Base-by-base conservation (phyloP, 495 filamentous ascomycete species). In the Aspergillus olivimuriae region DNA sequence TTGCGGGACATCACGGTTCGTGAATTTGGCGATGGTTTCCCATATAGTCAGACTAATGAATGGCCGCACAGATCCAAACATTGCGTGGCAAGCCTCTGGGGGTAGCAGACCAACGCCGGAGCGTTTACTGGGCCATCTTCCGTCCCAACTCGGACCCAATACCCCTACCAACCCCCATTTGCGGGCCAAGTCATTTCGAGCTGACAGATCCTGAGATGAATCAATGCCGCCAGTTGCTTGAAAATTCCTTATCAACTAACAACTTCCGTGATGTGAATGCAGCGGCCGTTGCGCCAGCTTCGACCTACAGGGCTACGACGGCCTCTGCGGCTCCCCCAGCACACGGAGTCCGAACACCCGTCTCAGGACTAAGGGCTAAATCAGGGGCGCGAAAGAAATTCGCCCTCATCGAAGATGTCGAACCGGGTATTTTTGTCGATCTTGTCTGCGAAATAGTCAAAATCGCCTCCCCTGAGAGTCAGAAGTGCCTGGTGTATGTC, bases 391-490 rank as follows among this genome's bases (percentile, higher is more conserved):
- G 52, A 33, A 50, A 74, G 3, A 88, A 84, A 42, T 83, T 84
- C 48, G 61, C 68, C 24, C 68, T 84, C 1, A 67, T 96, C 39
- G 73, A 83, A 48, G 80, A 89, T 57, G 60, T 88, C 12, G 45
- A 72, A 32, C 58, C 71, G 6, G 45, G 66, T 21, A 66, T 51
- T 2, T 88, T 82, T 56, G 79, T 75, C 56, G 81, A 95, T 60
- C 49, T 94, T 5, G 60, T 89, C 14, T 88, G 80, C n/a, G 75
- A 90, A 56, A 80, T 95, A 3, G 71, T 88, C 34, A 86, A 79
- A 49, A 72, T 78, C 0, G 82, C 77, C 35, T 73, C 65, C 24
- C 64, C 61, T 36, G 57, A 62, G 22, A 61, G 58, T 20, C 68
- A 70, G 14, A 75, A 60, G 41, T 57, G 75, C 15, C 78, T 83